Conservation (phyloP, 148 eudicot species). For the Camellia granthamiana region DNA sequence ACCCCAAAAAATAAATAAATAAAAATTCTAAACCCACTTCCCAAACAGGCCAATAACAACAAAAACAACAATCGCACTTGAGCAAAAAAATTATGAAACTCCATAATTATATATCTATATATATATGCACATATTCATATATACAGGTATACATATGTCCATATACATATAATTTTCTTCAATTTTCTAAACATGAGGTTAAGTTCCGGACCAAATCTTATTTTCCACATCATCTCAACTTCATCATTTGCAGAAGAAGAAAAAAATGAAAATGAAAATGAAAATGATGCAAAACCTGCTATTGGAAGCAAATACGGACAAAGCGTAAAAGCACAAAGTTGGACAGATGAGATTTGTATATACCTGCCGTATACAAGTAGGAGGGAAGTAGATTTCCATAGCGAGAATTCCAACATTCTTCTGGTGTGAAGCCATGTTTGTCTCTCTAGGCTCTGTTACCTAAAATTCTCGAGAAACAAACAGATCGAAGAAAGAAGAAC, state of each 20-base stretch:
- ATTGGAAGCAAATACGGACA: neutral
- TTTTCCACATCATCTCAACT: slow-evolving; percentile 1
- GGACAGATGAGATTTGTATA: neutral
- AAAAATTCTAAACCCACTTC: too few relatives aligned
- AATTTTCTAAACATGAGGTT: neutral
- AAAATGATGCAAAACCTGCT: neutral
- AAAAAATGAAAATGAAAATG: too few relatives aligned
- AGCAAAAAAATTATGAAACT: too few relatives aligned
- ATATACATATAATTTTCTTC: neutral
- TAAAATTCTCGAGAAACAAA: slow-evolving; percentile 8
- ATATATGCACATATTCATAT: too few relatives aligned
- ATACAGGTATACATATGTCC: too few relatives aligned
- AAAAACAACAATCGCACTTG: too few relatives aligned
- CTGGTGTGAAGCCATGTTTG: slow-evolving; percentile 28
- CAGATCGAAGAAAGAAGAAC: slow-evolving; percentile 7
- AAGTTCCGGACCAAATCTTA: neutral
- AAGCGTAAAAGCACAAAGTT: neutral
- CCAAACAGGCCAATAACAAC: too few relatives aligned
- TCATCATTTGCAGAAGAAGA: neutral
- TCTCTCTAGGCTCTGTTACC: neutral
- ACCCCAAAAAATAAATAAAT: too few relatives aligned
- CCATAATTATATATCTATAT: too few relatives aligned
- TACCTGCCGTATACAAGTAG: slow-evolving; percentile 93
- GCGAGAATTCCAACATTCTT: slow-evolving; percentile 96
- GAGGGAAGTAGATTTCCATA: slow-evolving; percentile 97